These are phyloP conservation scores for Microdochium bolleyi DNA, from an alignment of 2,329 filamentous ascomycete genomes.

Conservation along the genomic window DNA sequence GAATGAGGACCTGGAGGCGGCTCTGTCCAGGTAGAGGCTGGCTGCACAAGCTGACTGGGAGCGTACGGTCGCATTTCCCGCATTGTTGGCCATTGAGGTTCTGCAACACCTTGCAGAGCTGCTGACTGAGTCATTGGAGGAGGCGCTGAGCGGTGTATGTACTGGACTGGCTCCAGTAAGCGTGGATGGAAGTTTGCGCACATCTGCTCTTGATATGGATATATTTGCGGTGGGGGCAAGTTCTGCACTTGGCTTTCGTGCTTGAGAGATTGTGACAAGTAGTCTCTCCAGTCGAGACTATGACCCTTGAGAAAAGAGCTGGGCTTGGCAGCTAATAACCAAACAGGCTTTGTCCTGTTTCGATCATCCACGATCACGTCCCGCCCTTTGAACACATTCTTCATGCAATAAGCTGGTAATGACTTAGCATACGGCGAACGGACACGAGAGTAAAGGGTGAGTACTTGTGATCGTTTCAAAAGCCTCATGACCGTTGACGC, in stretches of 20 bases:
- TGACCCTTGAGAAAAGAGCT: neutral
- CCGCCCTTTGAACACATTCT: neutral
- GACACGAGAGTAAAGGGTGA: neutral
- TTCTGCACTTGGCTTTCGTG: neutral
- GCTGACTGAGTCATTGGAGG: neutral
- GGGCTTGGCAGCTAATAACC: neutral
- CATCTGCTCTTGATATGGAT: too few relatives aligned
- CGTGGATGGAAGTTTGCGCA: neutral
- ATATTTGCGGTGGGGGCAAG: neutral
- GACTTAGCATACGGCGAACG: neutral
- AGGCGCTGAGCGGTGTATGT: neutral
- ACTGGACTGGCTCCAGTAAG: neutral
- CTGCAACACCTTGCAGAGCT: neutral
- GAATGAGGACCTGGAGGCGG: neutral
- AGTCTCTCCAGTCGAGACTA: neutral
- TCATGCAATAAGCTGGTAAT: neutral
- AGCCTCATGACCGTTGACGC: neutral
- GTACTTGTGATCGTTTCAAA: neutral
- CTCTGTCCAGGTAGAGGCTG: neutral
- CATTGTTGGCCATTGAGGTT: neutral
- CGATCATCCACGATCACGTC: neutral
- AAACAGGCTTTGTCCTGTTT: neutral
- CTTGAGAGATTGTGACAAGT: neutral
- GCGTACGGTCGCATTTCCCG: neutral
- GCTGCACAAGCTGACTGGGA: neutral